Evolutionary conservation across 2,329 filamentous ascomycete genomes (phyloP).

Genomic region (Juglanconis juglandina): DNA sequence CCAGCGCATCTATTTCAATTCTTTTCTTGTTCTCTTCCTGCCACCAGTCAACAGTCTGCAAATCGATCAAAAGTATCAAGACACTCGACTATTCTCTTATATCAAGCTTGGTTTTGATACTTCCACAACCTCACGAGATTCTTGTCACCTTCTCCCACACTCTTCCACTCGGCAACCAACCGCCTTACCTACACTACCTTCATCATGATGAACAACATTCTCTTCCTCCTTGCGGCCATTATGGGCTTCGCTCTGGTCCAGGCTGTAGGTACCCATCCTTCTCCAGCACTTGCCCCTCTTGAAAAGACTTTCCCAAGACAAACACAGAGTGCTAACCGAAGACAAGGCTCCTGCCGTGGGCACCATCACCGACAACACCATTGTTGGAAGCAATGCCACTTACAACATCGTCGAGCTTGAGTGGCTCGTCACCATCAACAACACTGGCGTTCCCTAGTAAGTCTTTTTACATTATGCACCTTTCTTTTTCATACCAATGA

Average conservation of each 20-base stretch:
- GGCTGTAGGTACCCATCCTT: background rate
- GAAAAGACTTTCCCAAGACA: background rate
- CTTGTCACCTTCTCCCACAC: too few species aligned
- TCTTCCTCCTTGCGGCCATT: background rate
- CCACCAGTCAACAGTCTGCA: too few species aligned
- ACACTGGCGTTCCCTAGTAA: slow-evolving; percentile 1
- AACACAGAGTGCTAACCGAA: background rate
- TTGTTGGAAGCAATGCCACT: background rate
- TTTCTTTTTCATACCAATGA: too few species aligned
- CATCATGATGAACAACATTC: too few species aligned
- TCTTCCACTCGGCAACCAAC: too few species aligned
- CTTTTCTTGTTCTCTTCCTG: too few species aligned
- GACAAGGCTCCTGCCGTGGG: background rate
- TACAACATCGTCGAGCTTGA: background rate
- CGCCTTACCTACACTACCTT: too few species aligned
- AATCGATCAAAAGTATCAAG: too few species aligned
- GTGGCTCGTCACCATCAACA: background rate
- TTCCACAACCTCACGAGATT: too few species aligned
- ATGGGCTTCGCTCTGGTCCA: background rate
- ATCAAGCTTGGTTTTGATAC: too few species aligned
- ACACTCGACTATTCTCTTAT: too few species aligned
- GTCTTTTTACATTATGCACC: background rate
- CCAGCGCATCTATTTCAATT: too few species aligned
- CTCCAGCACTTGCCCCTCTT: background rate
- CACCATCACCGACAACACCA: background rate